Base-by-base conservation (phyloP, 1,284 basidiomycete genomes). In the Psilocybe mexicana region DNA sequence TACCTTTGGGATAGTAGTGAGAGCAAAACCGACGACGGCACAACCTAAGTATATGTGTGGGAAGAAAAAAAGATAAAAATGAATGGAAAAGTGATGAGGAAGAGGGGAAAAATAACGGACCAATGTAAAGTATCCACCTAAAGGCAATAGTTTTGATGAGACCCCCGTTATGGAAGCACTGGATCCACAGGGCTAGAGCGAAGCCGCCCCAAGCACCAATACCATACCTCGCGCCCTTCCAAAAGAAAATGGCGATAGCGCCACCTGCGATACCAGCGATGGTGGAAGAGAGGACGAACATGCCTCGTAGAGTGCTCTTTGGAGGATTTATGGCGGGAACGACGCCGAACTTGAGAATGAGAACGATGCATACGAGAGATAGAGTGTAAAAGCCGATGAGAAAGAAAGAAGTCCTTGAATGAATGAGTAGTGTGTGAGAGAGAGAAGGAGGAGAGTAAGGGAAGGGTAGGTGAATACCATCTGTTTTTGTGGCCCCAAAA, bases 401-500 rank as follows among this genome's bases (percentile, higher is more conserved):
- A 71, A 96, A 96, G 76, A 95, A 89, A 6, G 93, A 94, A n/a
- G 93, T 90, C 90, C 92, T 93, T 18, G 18, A 18, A 18, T 18
- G 18, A 18, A 55, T 53, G 57, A 43, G 54, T 18, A 60, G 55
- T 60, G 50, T 60, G 59, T 53, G 68, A 54, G 62, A 60, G 59
- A 59, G 67, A 55, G 60, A 60, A 43, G 59, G 59, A 18, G 18
- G 18, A 18, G 18, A 58, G 52, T 50, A 54, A 52, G 54, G 52
- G 51, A 57, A 65, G 33, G 47, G 58, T 65, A 58, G 57, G 36
- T 63, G 56, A 61, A 55, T 51, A 89, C 93, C 94, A 94, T 81
- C 94, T 79, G 71, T 95, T 95, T 80, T 94, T 95, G 74, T 94
- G 92, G 23, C 96, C 96, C 73, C 92, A 87, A 65, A 94, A 93